These are phyloP conservation scores for Eucommia ulmoides DNA, from an alignment of 257 asterid species.

Conservation along the genomic window DNA sequence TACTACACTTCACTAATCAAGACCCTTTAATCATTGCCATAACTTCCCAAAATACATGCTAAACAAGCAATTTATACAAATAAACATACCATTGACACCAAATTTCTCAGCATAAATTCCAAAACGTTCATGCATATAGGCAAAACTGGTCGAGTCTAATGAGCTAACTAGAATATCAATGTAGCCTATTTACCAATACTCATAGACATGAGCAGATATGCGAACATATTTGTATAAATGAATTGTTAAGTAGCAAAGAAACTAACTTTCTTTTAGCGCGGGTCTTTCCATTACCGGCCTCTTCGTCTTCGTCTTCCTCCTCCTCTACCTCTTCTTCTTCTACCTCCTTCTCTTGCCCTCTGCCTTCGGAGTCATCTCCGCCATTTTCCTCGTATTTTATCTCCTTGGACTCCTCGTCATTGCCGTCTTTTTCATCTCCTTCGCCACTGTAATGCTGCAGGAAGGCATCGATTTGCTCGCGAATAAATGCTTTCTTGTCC, in stretches of 20 bases:
- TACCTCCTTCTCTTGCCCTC: conserved; percentile 17
- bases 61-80: not conserved
- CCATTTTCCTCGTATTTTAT: conserved; percentile 10
- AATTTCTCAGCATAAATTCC: too few species aligned
- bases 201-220: not conserved
- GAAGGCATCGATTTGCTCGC: conserved; percentile 67
- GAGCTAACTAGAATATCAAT: too few species aligned
- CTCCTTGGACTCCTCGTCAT: conserved; percentile 6
- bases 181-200: too few species aligned
- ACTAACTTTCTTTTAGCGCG: conserved; percentile 35
- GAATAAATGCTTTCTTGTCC: conserved; percentile 48
- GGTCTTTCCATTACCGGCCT: conserved; percentile 13
- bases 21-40: too few species aligned
- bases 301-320: conserved; percentile 16
- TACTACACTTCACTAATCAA: too few species aligned
- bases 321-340: conserved; percentile 22
- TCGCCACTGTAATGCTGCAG: conserved; percentile 36
- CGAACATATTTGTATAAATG: not conserved
- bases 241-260: not conserved
- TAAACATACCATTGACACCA: too few species aligned
- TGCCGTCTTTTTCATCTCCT: conserved; percentile 15
- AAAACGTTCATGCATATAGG: too few species aligned
- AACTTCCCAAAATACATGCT: too few species aligned
- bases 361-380: conserved; percentile 2
- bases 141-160: too few species aligned